These are phyloP conservation scores for Gracilaria vermiculophylla DNA, from an alignment of 23 red algal genomes.

Conservation along the genomic window DNA sequence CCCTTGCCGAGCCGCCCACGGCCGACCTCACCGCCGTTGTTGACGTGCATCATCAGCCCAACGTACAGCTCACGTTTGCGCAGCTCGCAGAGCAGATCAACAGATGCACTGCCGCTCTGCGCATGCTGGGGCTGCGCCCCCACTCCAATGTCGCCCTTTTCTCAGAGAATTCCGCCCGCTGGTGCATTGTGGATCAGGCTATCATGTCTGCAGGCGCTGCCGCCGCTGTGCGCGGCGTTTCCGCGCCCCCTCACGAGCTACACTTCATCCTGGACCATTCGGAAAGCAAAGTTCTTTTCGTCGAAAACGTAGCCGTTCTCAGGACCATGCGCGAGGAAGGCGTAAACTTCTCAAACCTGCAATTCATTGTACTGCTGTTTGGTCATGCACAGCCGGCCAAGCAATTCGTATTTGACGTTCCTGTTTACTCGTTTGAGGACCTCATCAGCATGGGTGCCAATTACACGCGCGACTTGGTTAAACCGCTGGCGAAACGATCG, in stretches of 20 bases:
- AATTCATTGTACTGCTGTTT: constrained; percentile 80
- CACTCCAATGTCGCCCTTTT: constrained; percentile 73
- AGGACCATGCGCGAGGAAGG: constrained; percentile 28
- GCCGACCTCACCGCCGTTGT: constrained; percentile 57
- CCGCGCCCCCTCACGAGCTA: constrained; percentile 82
- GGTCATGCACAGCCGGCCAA: constrained; percentile 29
- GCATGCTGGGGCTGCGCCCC: constrained; percentile 46
- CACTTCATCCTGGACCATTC: constrained; percentile 82
- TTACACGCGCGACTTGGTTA: not conserved
- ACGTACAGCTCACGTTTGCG: constrained; percentile 44
- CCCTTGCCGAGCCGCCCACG: constrained; percentile 8
- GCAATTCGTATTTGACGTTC: not conserved
- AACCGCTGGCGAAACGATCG: not conserved
- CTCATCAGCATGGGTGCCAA: constrained; percentile 51
- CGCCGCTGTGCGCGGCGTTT: constrained; percentile 87
- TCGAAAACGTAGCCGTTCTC: constrained; percentile 65
- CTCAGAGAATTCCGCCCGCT: constrained; percentile 88
- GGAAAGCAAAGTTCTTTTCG: constrained; percentile 69
- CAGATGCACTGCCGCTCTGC: constrained; percentile 62
- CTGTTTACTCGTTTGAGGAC: constrained; percentile 72
- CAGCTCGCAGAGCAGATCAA: constrained; percentile 44
- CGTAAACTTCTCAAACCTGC: constrained; percentile 1
- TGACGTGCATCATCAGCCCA: constrained; percentile 59
- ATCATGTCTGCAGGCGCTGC: constrained; percentile 79
- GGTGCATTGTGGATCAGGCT: constrained; percentile 85